Evolutionary conservation across 345 rosid genomes (phyloP).

Genomic region (Cardamine occulta): DNA sequence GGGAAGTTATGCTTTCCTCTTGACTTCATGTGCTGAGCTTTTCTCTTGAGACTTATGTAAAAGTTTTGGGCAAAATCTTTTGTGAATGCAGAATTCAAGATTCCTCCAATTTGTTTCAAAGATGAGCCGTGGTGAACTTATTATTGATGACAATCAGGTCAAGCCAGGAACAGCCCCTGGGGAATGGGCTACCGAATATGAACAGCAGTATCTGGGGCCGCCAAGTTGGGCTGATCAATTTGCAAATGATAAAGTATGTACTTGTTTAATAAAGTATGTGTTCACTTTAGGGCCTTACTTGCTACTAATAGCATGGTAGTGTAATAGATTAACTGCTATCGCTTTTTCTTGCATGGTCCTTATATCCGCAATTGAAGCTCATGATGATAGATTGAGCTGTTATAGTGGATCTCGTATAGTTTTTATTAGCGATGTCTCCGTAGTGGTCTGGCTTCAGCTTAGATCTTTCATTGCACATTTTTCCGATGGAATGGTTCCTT

Average conservation of each 20-base stretch:
- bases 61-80: conserved; percentile 27
- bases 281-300: conserved; percentile 18
- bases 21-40: conserved; percentile 13
- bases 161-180: conserved; percentile 67
- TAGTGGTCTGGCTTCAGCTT: conserved; percentile 12
- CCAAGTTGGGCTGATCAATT: conserved; percentile 95
- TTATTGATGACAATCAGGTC: conserved; percentile 91
- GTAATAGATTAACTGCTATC: background rate
- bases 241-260: conserved; percentile 58
- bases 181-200: conserved; percentile 94
- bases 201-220: conserved; percentile 66
- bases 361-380: background rate
- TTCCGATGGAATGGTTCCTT: conserved; percentile 10
- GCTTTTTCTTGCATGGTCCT: background rate
- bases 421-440: background rate
- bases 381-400: conserved; percentile 18
- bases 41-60: conserved; percentile 21
- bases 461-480: conserved; percentile 16
- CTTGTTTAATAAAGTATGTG: conserved; percentile 25
- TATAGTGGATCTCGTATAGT: background rate
- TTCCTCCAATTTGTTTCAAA: conserved; percentile 98
- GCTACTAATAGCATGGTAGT: conserved; percentile 19
- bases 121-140: conserved; percentile 99
- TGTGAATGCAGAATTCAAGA: conserved; percentile 82
- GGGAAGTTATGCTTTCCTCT: conserved; percentile 4